Evolutionary conservation across 768 basidiomycete species (phyloP), one percentile per base, ranked within the genome.

Genomic region (Pleurotus giganteus): DNA sequence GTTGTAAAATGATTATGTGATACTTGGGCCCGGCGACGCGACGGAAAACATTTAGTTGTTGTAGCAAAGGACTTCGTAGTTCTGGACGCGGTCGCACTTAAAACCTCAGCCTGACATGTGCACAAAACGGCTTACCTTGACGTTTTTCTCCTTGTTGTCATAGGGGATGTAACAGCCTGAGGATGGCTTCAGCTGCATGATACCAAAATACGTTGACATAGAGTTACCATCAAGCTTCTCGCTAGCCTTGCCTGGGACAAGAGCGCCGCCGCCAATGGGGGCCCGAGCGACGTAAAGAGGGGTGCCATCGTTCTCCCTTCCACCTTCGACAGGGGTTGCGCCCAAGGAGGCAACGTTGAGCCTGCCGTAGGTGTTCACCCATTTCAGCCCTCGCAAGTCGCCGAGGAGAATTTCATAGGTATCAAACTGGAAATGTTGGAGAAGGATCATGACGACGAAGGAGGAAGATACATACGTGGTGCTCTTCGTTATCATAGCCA

Each of bases 381-480:
- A 91, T 46, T 60, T 73, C 51, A 91, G 65, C 23, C 74, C 84
- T 3, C 65, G 67, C 58, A 73, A 69, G 62, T 89, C 73, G 1
- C 85, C 88, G 15, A 89, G 71, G n/a, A 91, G 83, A 43, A 90
- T 77, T 62, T 91, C 88, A 60, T 82, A 90, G 29, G 72, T 75
- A 26, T 75, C 78, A 29, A 84, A 34, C 88, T 89, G 60, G 7
- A n/a, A 12, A 11, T 46, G 43, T 27, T 46, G n/a, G 19, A 52
- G 27, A 29, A 37, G 17, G 13, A 43, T 7, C 4, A 19, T 27
- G 31, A 47, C 32, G 28, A 31, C 17, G 39, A 41, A 12, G 27
- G 24, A 31, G 34, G 43, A n/a, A 15, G 39, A 21, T n/a, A 61
- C 68, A 42, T 66, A 86, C 88, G 1, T 85, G 77, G 41, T 82